Conservation (phyloP, 1,284 basidiomycete genomes). For the Ceratobasidium sp. region DNA sequence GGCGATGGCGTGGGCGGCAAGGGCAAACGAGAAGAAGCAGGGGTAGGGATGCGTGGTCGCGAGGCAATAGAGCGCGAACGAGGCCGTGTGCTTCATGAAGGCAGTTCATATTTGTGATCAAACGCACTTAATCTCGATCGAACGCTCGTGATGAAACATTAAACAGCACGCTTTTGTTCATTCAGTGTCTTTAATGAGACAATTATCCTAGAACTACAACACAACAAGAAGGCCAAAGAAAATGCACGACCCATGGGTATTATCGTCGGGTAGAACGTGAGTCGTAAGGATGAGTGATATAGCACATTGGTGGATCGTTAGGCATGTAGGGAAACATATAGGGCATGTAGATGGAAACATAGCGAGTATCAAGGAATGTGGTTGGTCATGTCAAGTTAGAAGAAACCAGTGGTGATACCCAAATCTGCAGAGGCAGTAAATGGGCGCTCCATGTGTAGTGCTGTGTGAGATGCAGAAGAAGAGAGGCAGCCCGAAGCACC, state of each 20-base stretch:
- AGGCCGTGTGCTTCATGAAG: slow-evolving; percentile 68
- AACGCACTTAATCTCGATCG: background rate
- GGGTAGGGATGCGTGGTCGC: slow-evolving; percentile 68
- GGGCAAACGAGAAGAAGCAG: slow-evolving; percentile 71
- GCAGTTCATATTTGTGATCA: slow-evolving; percentile 57
- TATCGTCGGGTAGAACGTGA: slow-evolving; percentile 33
- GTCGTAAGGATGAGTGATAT: slow-evolving; percentile 20
- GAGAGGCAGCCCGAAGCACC: slow-evolving; percentile 5
- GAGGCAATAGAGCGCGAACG: slow-evolving; percentile 73
- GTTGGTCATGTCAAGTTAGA: background rate
- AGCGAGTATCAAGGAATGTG: slow-evolving; percentile 10
- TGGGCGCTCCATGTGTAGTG: slow-evolving; percentile 6
- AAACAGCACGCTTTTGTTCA: slow-evolving; percentile 14
- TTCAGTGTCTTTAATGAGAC: slow-evolving; percentile 35
- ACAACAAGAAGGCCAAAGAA: slow-evolving; percentile 19
- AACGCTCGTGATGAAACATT: background rate
- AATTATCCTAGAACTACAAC: slow-evolving; percentile 29
- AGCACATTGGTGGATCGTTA: slow-evolving; percentile 30
- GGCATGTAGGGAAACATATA: slow-evolving; percentile 26
- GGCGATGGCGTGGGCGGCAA: slow-evolving; percentile 77
- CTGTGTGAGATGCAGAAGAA: background rate
- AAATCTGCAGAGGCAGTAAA: slow-evolving; percentile 10
- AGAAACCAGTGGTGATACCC: background rate
- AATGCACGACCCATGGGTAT: slow-evolving; percentile 37
- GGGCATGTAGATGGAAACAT: slow-evolving; percentile 8